phyloP scores from a whole-genome alignment of 2,329 filamentous ascomycete species.

The Exserohilum rostratum region DNA sequence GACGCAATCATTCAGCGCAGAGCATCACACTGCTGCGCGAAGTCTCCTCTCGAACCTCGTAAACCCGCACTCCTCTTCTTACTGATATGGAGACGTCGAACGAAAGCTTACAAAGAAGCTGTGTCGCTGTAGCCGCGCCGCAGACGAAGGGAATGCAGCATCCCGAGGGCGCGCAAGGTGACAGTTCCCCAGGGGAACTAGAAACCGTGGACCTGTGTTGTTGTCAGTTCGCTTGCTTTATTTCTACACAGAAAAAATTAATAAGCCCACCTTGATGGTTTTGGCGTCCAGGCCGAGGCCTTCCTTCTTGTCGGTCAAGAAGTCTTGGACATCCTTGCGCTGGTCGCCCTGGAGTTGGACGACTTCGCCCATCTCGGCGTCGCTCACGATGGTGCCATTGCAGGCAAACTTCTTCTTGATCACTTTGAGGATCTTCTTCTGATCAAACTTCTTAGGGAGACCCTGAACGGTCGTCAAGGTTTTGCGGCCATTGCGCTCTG shows the following conservation, averaged over 20 bases:
- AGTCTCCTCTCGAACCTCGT: slow-evolving; percentile 2
- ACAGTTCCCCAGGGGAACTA: slow-evolving; percentile 20
- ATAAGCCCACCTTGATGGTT: slow-evolving; percentile 81
- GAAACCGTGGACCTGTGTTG: slow-evolving; percentile 44
- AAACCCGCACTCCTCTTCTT: not conserved
- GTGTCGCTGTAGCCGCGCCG: not conserved
- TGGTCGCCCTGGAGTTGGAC: slow-evolving; percentile 99
- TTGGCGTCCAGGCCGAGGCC: slow-evolving; percentile 93
- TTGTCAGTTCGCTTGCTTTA: not conserved
- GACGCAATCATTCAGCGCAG: slow-evolving; percentile 4
- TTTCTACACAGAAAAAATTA: not conserved
- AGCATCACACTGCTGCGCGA: slow-evolving; percentile 7
- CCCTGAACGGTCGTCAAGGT: slow-evolving; percentile 99
- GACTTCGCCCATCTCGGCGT: slow-evolving; percentile 97
- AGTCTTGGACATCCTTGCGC: slow-evolving; percentile 98
- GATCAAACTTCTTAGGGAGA: slow-evolving; percentile 97
- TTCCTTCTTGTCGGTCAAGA: slow-evolving; percentile 94
- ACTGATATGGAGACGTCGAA: slow-evolving; percentile 1
- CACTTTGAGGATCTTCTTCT: slow-evolving; percentile 99
- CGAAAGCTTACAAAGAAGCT: slow-evolving; percentile 5
- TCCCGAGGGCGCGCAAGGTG: not conserved
- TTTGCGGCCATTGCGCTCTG: slow-evolving; percentile 99
- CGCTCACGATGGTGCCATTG: slow-evolving; percentile 99
- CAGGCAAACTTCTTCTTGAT: slow-evolving; percentile 99
- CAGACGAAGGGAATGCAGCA: not conserved